phyloP scores from a whole-genome alignment of 345 rosid genomes.

The Salix purpurea region DNA sequence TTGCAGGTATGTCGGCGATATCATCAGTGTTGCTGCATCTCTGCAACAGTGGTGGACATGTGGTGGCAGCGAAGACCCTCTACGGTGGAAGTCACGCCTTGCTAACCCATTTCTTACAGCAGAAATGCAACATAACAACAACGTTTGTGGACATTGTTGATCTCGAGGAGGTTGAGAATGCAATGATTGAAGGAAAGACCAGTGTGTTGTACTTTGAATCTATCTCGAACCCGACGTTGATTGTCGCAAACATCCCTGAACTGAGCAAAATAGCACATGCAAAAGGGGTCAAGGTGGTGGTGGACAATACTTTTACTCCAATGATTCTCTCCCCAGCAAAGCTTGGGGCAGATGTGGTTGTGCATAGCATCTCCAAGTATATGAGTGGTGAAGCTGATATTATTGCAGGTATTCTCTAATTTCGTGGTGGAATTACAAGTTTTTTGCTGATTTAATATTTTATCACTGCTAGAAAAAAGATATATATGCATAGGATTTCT shows the following conservation, averaged over 20 bases:
- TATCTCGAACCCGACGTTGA: constrained; percentile 73
- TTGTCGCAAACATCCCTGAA: constrained; percentile 71
- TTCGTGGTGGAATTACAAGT: not conserved
- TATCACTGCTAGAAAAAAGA: not conserved
- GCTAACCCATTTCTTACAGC: constrained; percentile 70
- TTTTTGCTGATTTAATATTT: not conserved
- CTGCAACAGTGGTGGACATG: constrained; percentile 93
- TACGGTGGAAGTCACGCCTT: constrained; percentile 96
- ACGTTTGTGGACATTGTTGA: constrained; percentile 72
- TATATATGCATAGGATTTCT: not conserved
- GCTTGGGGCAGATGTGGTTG: constrained; percentile 93
- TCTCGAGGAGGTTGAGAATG: constrained; percentile 45
- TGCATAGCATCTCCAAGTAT: constrained; percentile 90
- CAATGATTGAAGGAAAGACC: constrained; percentile 65
- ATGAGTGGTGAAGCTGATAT: constrained; percentile 95
- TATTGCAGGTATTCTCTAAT: constrained; percentile 60
- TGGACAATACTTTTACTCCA: constrained; percentile 90
- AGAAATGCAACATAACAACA: constrained; percentile 80
- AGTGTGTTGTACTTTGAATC: constrained; percentile 84
- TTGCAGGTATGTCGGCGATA: constrained; percentile 89
- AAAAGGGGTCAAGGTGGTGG: constrained; percentile 70
- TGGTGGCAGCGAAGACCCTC: constrained; percentile 71
- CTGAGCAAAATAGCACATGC: constrained; percentile 76
- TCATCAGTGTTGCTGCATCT: constrained; percentile 83
- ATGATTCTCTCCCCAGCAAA: constrained; percentile 89